Evolutionary conservation across 139 green algal genomes (phyloP).

Genomic region (Chlamydomonas sp.): DNA sequence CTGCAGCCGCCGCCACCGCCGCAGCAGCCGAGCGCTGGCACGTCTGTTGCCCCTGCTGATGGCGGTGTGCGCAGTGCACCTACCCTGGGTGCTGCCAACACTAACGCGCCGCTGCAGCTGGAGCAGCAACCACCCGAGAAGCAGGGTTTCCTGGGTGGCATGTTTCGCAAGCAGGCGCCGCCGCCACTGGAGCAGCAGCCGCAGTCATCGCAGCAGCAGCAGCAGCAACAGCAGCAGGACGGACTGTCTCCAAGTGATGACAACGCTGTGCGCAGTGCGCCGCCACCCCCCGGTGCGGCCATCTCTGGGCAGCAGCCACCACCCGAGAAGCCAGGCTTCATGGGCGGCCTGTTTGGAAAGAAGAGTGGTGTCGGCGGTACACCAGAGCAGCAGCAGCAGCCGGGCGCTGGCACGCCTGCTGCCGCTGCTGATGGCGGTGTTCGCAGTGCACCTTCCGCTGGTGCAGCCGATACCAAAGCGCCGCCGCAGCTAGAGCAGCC

Average conservation of each 20-base stretch:
- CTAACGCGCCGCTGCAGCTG: too few relatives aligned
- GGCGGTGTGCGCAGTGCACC: background rate
- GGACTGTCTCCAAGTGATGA: too few relatives aligned
- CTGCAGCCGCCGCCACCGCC: too few relatives aligned
- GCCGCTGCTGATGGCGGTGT: background rate
- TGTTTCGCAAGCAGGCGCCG: background rate
- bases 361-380: too few relatives aligned
- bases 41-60: too few relatives aligned
- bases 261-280: too few relatives aligned
- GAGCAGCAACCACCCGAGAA: too few relatives aligned
- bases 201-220: background rate
- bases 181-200: background rate
- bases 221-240: background rate
- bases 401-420: too few relatives aligned
- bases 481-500: background rate
- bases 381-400: background rate
- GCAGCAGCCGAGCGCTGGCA: too few relatives aligned
- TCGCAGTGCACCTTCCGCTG: background rate
- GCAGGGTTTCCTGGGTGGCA: background rate
- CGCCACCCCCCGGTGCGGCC: too few relatives aligned
- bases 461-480: background rate
- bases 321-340: background rate
- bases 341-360: background rate
- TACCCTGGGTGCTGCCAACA: background rate
- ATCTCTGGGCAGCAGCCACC: too few relatives aligned